Base-by-base conservation (phyloP, 805 yeast species). In the Spathaspora girioi region DNA sequence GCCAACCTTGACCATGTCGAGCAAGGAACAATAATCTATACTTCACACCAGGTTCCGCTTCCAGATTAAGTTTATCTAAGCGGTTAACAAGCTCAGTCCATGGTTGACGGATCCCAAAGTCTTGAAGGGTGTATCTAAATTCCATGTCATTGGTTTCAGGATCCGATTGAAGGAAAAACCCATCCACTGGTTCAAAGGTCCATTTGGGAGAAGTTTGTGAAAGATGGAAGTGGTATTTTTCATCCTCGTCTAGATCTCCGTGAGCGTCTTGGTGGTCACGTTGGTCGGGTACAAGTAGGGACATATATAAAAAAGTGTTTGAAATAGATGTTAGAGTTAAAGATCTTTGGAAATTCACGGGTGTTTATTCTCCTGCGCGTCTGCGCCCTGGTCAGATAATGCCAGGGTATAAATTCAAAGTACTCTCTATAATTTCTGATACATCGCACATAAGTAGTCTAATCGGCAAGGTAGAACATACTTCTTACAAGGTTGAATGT, bases 1-100 rank as follows among this genome's bases (percentile, higher is more conserved):
- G 88, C 61, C 68, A 78, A 0, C 88, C 89, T 62, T 84, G 86
- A 10, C 89, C 89, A 59, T 84, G 89, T 56, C 89, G 70, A 17
- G 84, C 83, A 53, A 80, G 70, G 48, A 80, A 76, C 3, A 81
- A 53, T 46, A 81, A 58, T 56, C 80, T 81, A 59, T 69, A 79
- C 15, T 55, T 52, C 42, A 64, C 79, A 50, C 73, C 69, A 1
- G 52, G 50, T 0, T 57, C 52, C 11, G 75, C 68, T 7, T 54
- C 23, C 2, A 38, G 45, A 54, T 77, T 77, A 51, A 79, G 61
- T 8, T 59, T 53, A 1, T 60, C 54, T 26, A 79, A 41, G 38
- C 65, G 59, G 5, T 27, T 38, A 32, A 63, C 56, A 27, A 76
- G 60, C 2, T 63, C 62, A 0, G 51, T 49, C 83, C 83, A 79